Evolutionary conservation across 768 basidiomycete species (phyloP).

Genomic region (Epithele typhae): DNA sequence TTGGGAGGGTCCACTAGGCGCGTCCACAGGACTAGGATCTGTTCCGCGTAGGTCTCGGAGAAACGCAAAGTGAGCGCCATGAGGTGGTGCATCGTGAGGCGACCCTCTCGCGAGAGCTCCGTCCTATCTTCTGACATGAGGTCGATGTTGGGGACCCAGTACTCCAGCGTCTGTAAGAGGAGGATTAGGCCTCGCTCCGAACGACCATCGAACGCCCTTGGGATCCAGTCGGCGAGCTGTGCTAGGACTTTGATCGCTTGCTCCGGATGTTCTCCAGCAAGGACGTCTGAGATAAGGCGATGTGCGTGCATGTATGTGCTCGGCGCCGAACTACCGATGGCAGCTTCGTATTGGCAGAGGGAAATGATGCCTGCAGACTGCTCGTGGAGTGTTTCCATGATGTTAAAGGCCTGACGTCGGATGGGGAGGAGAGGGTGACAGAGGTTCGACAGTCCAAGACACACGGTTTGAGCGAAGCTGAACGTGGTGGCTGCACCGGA

Average conservation of each 20-base stretch:
- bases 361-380: constrained; percentile 62
- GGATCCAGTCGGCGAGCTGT: constrained; percentile 71
- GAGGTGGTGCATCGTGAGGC: constrained; percentile 70
- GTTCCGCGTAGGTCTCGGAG: constrained; percentile 69
- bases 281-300: constrained; percentile 67
- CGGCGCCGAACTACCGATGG: constrained; percentile 65
- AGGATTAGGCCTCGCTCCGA: constrained; percentile 47
- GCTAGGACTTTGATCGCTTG: constrained; percentile 61
- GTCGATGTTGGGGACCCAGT: constrained; percentile 78
- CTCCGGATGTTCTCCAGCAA: constrained; percentile 72
- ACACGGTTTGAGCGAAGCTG: constrained; percentile 69
- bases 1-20: constrained; percentile 70
- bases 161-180: constrained; percentile 74
- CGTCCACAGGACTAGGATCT: constrained; percentile 75
- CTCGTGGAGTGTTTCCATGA: constrained; percentile 70
- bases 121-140: constrained; percentile 59
- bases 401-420: constrained; percentile 72
- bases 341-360: constrained; percentile 70
- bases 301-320: constrained; percentile 81
- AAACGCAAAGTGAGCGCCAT: constrained; percentile 80
- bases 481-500: constrained; percentile 44
- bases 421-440: constrained; percentile 62
- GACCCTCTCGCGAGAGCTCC: constrained; percentile 52
- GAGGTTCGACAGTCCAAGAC: constrained; percentile 80
- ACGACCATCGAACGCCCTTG: constrained; percentile 51